Evolutionary conservation across 805 yeast genomes (phyloP), one percentile per base, ranked within the genome.

Genomic region (Sugiyamaella mastotermitis): DNA sequence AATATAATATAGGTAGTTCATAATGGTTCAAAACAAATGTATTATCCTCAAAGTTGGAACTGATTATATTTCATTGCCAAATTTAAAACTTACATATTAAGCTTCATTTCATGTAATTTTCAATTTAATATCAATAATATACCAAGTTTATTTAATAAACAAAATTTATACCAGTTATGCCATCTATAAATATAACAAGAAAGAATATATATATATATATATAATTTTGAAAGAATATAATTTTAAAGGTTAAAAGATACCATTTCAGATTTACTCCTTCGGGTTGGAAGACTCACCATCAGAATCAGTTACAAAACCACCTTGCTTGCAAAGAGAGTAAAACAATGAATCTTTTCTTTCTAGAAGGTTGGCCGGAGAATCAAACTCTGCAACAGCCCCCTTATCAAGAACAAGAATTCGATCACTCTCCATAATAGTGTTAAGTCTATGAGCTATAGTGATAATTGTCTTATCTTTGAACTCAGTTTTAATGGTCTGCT

Each of bases 401-500:
- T 66, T 61, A 30, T 81, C 88, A 36, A 85, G 62, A 1, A 82
- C 85, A 40, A 84, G 60, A 16, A 85, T 79, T 43, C 72, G 70
- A 53, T 85, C 94, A 47, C 80, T 78, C 52, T 84, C 92, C 74
- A 83, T 61, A 35, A 84, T 76, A 0, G 94, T 83, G 49, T 83
- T 84, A 35, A 84, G 65, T 49, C 94, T 71, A 56, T 84, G 95
- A 0, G 95, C 95, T 52, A 84, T 85, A 0, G 94, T 83, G 46
- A 84, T 58, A 45, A 85, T 83, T 0, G 94, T 85, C 49, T 79
- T 71, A 40, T 79, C 74, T 26, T 61, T 67, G 56, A 84, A 84
- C 49, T 74, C 78, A 2, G 61, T 53, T 41, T 90, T 66, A 35
- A 84, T 83, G 0, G 94, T 83, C 46, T 78, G 74, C 62, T 83